Base-by-base conservation (phyloP, 106 monocot species). In the Dioscorea alata region DNA sequence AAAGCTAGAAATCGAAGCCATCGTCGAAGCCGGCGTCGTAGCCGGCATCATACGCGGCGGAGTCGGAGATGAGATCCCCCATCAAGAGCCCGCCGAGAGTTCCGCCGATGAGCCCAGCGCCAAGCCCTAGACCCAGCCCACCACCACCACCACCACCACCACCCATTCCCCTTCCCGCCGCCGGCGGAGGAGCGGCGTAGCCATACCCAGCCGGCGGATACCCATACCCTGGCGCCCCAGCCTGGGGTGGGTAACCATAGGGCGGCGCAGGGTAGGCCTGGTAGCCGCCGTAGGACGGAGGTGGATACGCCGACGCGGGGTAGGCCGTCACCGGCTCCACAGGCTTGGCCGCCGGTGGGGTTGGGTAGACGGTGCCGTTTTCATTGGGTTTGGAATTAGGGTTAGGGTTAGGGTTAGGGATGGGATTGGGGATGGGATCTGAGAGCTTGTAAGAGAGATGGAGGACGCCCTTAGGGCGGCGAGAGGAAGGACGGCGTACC, bases 371-470 rank as follows among this genome's bases (percentile, higher is more conserved):
- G 42, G 53, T 0, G 71, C 13, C 15, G 18, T 34, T 16, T 0
- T 8, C 28, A 1, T 10, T 21, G 10, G 33, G 10, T 22, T 9
- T 14, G 17, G 24, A 14, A 54, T 54, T 18, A 54, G 54, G 19
- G 54, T 54, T 54, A 6, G 54, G 18, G 54, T 16, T 19, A 19
- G 51, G 1, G 51, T 12, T 34, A 19, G 53, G 23, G 68, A 60
- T 16, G 12, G 74, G 16, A 6, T 72, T 14, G 13, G 60, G 15
- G 18, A 79, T 49, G 10, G 32, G 61, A 16, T 87, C 94, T 32
- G 64, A 66, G 66, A 94, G 74, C 68, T 85, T 88, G 83, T 80
- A 94, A 35, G 94, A 94, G 76, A 94, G 42, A 68, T 83, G 85
- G 68, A 94, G 84, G 20, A 85, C 68, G n/a, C 94, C 94, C 64